A percentile compares a stretch with the other conserved stretches of the same genome.
Evolutionary conservation across 2,329 filamentous ascomycete species (phyloP).

Genomic region (Aspergillus felis): DNA sequence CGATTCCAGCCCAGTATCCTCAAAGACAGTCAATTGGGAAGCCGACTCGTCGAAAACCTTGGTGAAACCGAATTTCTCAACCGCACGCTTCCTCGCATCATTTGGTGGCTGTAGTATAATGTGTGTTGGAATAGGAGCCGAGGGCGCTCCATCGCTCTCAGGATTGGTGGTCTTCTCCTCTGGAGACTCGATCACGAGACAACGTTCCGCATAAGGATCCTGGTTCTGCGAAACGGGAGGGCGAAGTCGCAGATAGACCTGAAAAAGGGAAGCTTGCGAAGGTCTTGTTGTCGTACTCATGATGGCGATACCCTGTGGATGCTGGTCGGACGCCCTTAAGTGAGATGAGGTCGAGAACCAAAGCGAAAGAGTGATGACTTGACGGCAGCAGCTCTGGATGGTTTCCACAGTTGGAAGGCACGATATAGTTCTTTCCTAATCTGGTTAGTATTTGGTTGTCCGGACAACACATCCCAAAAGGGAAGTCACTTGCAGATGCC

Average conservation of each 20-base stretch:
- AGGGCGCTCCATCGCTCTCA: constrained; percentile 29
- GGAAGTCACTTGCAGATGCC: constrained; percentile 3
- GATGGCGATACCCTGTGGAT: constrained; percentile 7
- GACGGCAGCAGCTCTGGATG: background rate
- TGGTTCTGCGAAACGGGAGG: constrained; percentile 52
- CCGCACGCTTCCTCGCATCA: constrained; percentile 76
- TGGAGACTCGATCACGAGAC: constrained; percentile 70
- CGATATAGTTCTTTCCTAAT: constrained; percentile 8
- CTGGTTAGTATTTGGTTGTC: constrained; percentile 12
- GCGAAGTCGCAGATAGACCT: constrained; percentile 83
- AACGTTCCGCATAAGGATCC: constrained; percentile 54
- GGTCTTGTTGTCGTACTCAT: constrained; percentile 45
- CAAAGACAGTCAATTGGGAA: constrained; percentile 80
- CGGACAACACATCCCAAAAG: constrained; percentile 10
- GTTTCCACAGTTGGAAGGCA: constrained; percentile 2
- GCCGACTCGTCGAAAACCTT: constrained; percentile 86
- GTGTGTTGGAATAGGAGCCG: constrained; percentile 53
- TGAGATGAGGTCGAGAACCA: background rate
- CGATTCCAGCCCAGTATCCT: constrained; percentile 68
- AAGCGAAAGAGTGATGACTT: background rate
- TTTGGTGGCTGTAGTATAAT: constrained; percentile 76
- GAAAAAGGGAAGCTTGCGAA: constrained; percentile 65
- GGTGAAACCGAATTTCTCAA: constrained; percentile 94
- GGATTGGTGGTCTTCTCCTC: constrained; percentile 30
- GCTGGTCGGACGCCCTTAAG: background rate